A percentile compares a stretch with the other conserved stretches of the same genome.
Conservation (phyloP, 2,329 filamentous ascomycete species). For the Monilinia vaccinii-corymbosi region DNA sequence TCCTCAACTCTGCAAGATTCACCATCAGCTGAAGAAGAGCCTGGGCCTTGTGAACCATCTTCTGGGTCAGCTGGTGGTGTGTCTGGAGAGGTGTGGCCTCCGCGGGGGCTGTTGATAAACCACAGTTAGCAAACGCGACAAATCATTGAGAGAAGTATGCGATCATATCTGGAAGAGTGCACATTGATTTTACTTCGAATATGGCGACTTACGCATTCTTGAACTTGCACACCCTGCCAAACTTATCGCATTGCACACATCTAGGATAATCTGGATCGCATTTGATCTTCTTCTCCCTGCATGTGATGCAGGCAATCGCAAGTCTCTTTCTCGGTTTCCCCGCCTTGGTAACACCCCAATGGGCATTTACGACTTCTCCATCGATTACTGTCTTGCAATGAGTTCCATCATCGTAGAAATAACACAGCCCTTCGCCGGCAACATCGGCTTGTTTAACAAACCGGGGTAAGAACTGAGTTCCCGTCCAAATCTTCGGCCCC, state of each 20-base stretch:
- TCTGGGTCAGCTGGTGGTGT: constrained; percentile 28
- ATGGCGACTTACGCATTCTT: constrained; percentile 65
- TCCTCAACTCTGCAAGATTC: constrained; percentile 25
- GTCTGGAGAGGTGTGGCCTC: constrained; percentile 29
- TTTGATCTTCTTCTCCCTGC: constrained; percentile 95
- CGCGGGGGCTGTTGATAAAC: constrained; percentile 24
- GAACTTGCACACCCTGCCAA: constrained; percentile 75
- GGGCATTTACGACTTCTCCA: constrained; percentile 78
- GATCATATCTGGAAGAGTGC: background rate
- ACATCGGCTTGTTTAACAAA: constrained; percentile 58
- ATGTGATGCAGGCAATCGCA: constrained; percentile 87
- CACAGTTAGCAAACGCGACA: constrained; percentile 32
- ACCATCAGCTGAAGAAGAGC: constrained; percentile 24
- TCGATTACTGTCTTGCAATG: constrained; percentile 78
- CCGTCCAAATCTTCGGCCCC: constrained; percentile 61
- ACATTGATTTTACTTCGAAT: background rate
- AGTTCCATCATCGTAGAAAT: constrained; percentile 77
- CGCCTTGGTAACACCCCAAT: constrained; percentile 90
- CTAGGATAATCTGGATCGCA: constrained; percentile 83
- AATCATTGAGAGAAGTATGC: background rate
- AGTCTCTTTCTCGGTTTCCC: constrained; percentile 87
- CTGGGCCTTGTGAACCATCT: constrained; percentile 23
- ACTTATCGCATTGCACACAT: constrained; percentile 88
- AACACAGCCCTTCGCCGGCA: constrained; percentile 71
- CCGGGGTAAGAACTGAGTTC: constrained; percentile 56